Conservation (phyloP, 257 asterid genomes). For the Nyctanthes arbortristis region DNA sequence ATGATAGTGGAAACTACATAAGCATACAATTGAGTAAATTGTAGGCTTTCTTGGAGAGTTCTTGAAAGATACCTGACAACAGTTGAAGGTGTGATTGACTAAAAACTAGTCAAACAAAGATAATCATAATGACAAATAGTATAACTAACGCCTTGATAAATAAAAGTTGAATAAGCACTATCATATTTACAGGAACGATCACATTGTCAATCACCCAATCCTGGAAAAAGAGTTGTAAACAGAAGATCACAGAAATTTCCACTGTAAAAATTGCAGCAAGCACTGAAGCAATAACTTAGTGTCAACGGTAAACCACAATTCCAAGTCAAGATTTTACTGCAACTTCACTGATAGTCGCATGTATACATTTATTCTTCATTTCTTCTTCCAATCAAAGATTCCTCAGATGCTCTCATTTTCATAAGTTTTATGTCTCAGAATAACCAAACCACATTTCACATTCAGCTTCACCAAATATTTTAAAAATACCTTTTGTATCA, state of each 20-base stretch:
- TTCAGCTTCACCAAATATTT: not conserved
- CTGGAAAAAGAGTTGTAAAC: conserved; percentile 31
- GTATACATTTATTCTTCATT: too few species aligned
- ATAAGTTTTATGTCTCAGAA: not conserved
- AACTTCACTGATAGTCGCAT: not conserved
- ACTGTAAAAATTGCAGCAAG: not conserved
- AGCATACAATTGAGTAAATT: too few species aligned
- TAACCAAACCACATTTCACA: not conserved
- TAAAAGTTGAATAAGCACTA: too few species aligned
- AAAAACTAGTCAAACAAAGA: too few species aligned
- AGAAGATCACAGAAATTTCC: not conserved
- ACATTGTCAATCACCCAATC: conserved; percentile 74
- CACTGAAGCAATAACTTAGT: not conserved
- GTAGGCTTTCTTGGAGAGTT: too few species aligned
- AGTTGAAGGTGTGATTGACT: too few species aligned
- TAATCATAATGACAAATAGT: too few species aligned
- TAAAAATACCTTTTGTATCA: not conserved
- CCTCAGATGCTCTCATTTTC: not conserved
- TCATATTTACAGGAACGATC: conserved; percentile 85
- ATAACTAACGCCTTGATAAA: too few species aligned
- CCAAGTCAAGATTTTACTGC: not conserved
- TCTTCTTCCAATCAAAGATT: not conserved
- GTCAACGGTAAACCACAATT: not conserved
- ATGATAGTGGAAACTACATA: too few species aligned
- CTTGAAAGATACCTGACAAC: too few species aligned